Evolutionary conservation across 2,329 filamentous ascomycete genomes (phyloP), one percentile per base, ranked within the genome.

Genomic region (Aspergillus nomiae): DNA sequence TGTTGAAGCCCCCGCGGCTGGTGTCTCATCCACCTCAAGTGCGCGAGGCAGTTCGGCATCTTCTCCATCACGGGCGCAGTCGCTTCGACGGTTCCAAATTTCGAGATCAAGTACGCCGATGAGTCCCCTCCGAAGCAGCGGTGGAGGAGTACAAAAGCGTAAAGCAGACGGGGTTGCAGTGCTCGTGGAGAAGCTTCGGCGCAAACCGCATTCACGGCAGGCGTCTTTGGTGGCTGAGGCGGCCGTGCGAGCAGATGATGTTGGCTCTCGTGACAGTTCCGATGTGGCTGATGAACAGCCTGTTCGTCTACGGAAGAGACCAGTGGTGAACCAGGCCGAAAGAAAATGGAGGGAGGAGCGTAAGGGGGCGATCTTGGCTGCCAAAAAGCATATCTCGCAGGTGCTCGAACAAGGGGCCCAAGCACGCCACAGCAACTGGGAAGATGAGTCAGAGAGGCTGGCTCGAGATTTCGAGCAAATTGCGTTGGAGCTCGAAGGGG

Each of bases 401-500:
- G 71, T 71, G 10, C 66, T 78, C 56, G 79, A 79, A 38, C 75
- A 76, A 38, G 76, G 75, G 24, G 75, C 77, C 2, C 67, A 71
- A 60, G 71, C 74, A 32, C 66, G 76, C 46, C 74, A 79, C 30
- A 76, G 68, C 60, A 79, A 73, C 26, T 79, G 78, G 76, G 77
- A 82, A 56, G 71, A 79, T 61, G 75, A 80, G 34, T 80, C 79
- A 14, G 78, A 81, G 56, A 74, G 75, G 38, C 69, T 82, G 26
- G 80, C 78, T 1, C 64, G 71, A 45, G 78, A 82, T 56, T 72
- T 82, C 28, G 76, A 80, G 55, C 73, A 77, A 54, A 72, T 82
- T 58, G 79, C 80, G 46, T 69, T 81, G 56, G 78, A 82, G 60
- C 69, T 81, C 6, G 77, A 80, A 55, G 68, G 68, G 69, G 68